These are phyloP conservation scores for Ochetophila trinervis DNA, from an alignment of 306 rosid genomes.

Conservation along the genomic window DNA sequence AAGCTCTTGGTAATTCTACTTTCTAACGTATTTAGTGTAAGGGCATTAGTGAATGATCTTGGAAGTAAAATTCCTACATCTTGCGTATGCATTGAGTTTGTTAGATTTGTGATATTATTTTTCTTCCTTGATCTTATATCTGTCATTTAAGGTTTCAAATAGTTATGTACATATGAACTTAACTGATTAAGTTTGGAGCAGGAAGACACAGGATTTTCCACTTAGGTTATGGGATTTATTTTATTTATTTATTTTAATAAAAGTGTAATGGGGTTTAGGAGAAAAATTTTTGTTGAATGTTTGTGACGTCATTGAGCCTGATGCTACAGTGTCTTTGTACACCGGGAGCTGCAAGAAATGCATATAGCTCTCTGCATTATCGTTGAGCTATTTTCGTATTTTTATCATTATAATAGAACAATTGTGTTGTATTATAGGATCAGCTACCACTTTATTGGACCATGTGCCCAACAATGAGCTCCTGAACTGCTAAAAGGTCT, in stretches of 20 bases:
- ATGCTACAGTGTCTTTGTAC: no score
- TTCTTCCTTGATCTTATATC: neutral
- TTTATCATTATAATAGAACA: slow-evolving; percentile 10
- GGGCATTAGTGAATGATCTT: neutral
- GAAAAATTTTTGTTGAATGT: neutral
- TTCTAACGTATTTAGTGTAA: neutral
- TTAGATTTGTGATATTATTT: neutral
- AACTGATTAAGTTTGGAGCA: neutral
- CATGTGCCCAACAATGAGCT: slow-evolving; percentile 11
- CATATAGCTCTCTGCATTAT: slow-evolving; percentile 3
- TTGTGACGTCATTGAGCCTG: neutral
- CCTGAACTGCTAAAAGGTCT: slow-evolving; percentile 32
- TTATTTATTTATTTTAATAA: no score
- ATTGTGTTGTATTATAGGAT: neutral
- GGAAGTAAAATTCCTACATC: neutral
- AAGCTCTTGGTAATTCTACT: neutral
- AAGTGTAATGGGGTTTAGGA: neutral
- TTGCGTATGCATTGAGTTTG: neutral
- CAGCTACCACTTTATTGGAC: slow-evolving; percentile 11
- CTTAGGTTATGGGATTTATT: neutral
- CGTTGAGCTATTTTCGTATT: neutral
- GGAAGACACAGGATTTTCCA: slow-evolving; percentile 3
- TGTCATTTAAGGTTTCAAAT: no score
- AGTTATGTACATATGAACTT: neutral
- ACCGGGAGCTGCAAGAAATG: neutral